Conservation (phyloP, 148 eudicot species). For the Cornus controversa region DNA sequence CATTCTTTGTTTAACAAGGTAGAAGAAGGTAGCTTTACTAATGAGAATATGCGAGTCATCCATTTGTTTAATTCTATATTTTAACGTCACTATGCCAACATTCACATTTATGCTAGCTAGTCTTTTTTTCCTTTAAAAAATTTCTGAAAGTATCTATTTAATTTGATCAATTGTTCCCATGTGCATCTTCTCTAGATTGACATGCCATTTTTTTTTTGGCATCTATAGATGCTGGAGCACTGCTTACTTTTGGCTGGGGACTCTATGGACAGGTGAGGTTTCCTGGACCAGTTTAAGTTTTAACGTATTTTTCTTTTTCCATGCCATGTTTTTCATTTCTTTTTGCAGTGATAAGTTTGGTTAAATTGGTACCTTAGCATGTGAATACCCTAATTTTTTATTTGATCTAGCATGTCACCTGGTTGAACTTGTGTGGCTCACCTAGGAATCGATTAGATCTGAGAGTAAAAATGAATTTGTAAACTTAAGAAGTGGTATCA, state of each 20-base stretch:
- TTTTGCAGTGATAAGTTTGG: neutral
- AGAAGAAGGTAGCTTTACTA: neutral
- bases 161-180: neutral
- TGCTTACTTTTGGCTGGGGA: constrained; percentile 97
- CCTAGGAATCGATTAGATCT: neutral
- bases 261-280: constrained; percentile 86
- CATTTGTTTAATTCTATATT: neutral
- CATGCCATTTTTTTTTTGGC: neutral
- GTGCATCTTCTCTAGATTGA: neutral
- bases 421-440: neutral
- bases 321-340: neutral
- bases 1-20: constrained; percentile 1
- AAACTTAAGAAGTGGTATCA: neutral
- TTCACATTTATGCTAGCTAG: neutral
- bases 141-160: too few species aligned
- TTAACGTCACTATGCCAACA: neutral
- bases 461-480: neutral
- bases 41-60: neutral
- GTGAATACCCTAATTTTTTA: neutral
- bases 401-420: too few species aligned
- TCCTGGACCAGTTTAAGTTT: neutral
- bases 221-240: constrained; percentile 84
- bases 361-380: neutral
- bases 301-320: neutral
- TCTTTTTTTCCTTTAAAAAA: neutral